Evolutionary conservation across 2,329 filamentous ascomycete genomes (phyloP).

Genomic region (Alternaria metachromatica): DNA sequence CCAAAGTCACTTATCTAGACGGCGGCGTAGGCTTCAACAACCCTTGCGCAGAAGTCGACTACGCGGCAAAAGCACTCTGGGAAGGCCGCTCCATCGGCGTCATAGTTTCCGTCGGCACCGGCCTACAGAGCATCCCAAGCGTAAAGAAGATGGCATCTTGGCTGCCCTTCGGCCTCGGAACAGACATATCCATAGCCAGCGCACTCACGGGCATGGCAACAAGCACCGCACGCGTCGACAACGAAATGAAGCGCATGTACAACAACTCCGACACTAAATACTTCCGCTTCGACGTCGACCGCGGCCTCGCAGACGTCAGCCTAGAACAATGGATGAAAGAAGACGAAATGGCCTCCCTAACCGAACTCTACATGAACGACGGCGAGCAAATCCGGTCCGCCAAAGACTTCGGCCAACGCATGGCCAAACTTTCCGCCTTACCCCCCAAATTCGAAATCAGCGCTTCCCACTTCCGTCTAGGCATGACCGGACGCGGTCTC

Average conservation of each 20-base stretch:
- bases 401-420: conserved; percentile 40
- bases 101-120: conserved; percentile 50
- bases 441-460: conserved; percentile 47
- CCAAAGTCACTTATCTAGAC: conserved; percentile 57
- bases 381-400: conserved; percentile 40
- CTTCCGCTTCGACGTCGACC: conserved; percentile 50
- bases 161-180: conserved; percentile 50
- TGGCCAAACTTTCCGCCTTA: conserved; percentile 47
- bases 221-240: conserved; percentile 48
- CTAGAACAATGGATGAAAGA: conserved; percentile 53
- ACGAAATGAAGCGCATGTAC: conserved; percentile 52
- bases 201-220: conserved; percentile 50
- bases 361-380: conserved; percentile 50
- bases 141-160: conserved; percentile 47
- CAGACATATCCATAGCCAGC: conserved; percentile 46
- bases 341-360: conserved; percentile 50
- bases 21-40: conserved; percentile 60
- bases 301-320: conserved; percentile 47
- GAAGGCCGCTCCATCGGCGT: conserved; percentile 46
- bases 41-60: conserved; percentile 58
- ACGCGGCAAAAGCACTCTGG: conserved; percentile 54
- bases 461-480: conserved; percentile 41
- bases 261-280: conserved; percentile 45
- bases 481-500: conserved; percentile 40
- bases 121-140: conserved; percentile 48